A percentile compares a stretch with the other conserved stretches of the same genome.
phyloP scores from a whole-genome alignment of 352 stramenopile genomes.

The Pythium rhizo-oryzae region DNA sequence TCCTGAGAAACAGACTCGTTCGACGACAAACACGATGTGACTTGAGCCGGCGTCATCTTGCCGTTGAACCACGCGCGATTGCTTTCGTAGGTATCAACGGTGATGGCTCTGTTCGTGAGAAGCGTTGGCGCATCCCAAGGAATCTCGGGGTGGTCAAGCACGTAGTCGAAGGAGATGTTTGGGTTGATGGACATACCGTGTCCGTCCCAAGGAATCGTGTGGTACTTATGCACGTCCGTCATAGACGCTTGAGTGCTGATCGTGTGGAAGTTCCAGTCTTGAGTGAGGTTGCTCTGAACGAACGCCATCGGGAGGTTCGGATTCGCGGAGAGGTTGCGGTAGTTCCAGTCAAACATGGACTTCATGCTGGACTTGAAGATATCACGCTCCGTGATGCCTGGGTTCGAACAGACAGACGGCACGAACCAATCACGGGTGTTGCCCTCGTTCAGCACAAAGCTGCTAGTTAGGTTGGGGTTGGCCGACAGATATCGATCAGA shows the following conservation, averaged over 20 bases:
- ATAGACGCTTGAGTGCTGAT: not conserved
- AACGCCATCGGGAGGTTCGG: not conserved
- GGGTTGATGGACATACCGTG: not conserved
- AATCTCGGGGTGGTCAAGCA: not conserved
- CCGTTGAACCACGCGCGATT: too few relatives aligned
- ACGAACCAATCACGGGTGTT: not conserved
- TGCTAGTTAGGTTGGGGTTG: conserved; percentile 5
- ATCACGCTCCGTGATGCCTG: conserved; percentile 2
- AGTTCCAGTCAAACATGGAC: conserved; percentile 1
- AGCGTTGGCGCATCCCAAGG: too few relatives aligned
- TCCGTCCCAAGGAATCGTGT: not conserved
- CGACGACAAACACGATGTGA: too few relatives aligned
- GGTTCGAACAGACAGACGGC: not conserved
- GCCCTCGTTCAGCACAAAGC: conserved; percentile 7
- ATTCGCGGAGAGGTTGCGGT: not conserved
- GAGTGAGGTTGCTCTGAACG: not conserved
- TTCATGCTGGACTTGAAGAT: conserved; percentile 2
- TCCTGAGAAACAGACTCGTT: too few relatives aligned
- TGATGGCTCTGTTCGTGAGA: too few relatives aligned
- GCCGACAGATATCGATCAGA: conserved; percentile 1
- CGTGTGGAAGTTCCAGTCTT: not conserved
- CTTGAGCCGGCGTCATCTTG: too few relatives aligned
- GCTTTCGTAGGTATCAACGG: too few relatives aligned
- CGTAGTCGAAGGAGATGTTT: not conserved
- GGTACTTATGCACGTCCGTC: not conserved